Base-by-base conservation (phyloP, 2,329 filamentous ascomycete genomes). In the Paracamarosporium sp. region DNA sequence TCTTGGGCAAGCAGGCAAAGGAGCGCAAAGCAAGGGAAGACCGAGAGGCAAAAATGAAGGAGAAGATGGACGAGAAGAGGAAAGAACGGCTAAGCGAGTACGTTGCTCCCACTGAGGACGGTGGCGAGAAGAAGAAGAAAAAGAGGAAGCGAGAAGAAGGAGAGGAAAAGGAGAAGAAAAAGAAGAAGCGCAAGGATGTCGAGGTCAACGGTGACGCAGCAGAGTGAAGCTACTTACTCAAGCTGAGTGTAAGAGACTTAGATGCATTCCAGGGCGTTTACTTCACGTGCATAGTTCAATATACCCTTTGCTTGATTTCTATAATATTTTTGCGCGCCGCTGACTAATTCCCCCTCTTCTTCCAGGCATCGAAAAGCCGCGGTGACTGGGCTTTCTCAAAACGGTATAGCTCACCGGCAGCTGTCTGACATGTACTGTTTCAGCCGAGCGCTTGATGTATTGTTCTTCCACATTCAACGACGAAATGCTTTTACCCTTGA, bases 1-100 rank as follows among this genome's bases (percentile, higher is more conserved):
- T 98, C 78, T 79, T 99, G 73, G 89, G 89, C 73, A 97, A 97
- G 83, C 88, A 93, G 72, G 93, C 92, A 59, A 97, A 96, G 84
- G 92, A 96, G 71, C 85, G 93, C 60, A 90, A 89, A 53, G 88
- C 84, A 45, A 88, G 90, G 78, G 90, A 94, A 73, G 90, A 92
- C 71, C 84, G 92, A 64, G 85, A 92, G 72, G 92, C 96, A 76
- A 89, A 90, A 78, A 93, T 97, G 81, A 90, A 88, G 78, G 84
- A 88, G 78, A 94, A 93, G 82, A 94, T 93, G 83, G 90, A 90
- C 64, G 92, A 96, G 77, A 96, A 92, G 85, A 86, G 90, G 80
- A 90, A 89, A 77, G 91, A 95, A 81, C 85, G 93, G 59, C 89
- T 92, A 76, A 88, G 90, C 75, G 92, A 95, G 54, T 98, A 93